Base-by-base conservation (phyloP, 1,284 basidiomycete species). In the Athelia psychrophila region DNA sequence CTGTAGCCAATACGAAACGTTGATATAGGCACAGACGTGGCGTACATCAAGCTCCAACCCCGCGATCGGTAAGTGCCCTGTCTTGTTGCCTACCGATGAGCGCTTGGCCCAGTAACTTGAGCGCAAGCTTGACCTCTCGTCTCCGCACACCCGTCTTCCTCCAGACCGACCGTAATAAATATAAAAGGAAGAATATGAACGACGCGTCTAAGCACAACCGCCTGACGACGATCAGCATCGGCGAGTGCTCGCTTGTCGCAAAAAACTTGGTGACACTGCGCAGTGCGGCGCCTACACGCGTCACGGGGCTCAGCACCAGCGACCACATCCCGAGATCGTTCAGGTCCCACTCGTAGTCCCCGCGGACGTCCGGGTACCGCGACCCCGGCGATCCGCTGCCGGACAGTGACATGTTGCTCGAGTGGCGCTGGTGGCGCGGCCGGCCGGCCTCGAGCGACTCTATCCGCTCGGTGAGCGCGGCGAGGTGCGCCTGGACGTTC, bases 391-490 rank as follows among this genome's bases (percentile, higher is more conserved):
- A 62, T 44, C 63, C 60, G 49, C 66, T 66, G n/a, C 73, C 65
- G 30, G 69, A 65, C 25, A 66, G 59, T 8, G 71, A 70, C 15
- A 66, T 53, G 38, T 69, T 68, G 3, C 75, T 64, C 36, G 69
- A 69, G 36, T 22, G 38, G n/a, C 38, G 38, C 20, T 69, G 65
- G 40, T 66, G 63, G 22, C 66, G 61, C 23, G 68, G 68, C 19
- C 77, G 66, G 2, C 78, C 74, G 57, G 63, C 58, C 58, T 95
- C 93, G 18, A 95, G 71, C 5, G 79, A 76, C 58, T 92, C 87
- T 24, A 98, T 74, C 12, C 95, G 85, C 68, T 98, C 95, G 32
- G 87, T 89, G 35, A 98, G 78, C 1, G 95, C 94, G 1, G 92
- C 89, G 8, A 98, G 75, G 53, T 95, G 92, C 0, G 88, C 86